Conservation (phyloP, 1,284 basidiomycete genomes). For the Meira nashicola region DNA sequence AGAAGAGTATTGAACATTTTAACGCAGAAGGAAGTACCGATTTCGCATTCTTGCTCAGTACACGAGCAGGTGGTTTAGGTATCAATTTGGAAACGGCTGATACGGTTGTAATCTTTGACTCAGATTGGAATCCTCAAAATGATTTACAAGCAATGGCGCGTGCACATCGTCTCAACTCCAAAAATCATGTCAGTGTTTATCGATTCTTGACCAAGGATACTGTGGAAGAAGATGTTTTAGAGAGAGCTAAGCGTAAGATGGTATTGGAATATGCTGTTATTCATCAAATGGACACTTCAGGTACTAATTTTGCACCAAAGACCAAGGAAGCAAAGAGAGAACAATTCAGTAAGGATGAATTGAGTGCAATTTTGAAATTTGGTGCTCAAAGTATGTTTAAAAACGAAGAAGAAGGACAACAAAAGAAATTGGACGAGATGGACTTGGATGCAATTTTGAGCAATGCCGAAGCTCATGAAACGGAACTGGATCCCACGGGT, state of each 20-base stretch:
- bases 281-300: slow-evolving; percentile 99
- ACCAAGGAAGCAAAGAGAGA: slow-evolving; percentile 57
- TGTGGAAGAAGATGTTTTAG: slow-evolving; percentile 96
- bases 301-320: slow-evolving; percentile 75
- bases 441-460: slow-evolving; percentile 97
- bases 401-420: slow-evolving; percentile 78
- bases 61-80: slow-evolving; percentile 51
- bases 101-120: slow-evolving; percentile 97
- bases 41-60: slow-evolving; percentile 51
- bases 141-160: slow-evolving; percentile 99
- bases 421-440: slow-evolving; percentile 96
- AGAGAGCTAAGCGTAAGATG: slow-evolving; percentile 99
- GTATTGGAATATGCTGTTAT: slow-evolving; percentile 99
- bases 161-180: slow-evolving; percentile 61
- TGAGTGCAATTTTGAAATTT: slow-evolving; percentile 97
- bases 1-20: slow-evolving; percentile 75
- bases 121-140: slow-evolving; percentile 87
- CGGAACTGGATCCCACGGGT: slow-evolving; percentile 62
- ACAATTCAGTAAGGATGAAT: slow-evolving; percentile 92
- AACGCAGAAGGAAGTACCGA: slow-evolving; percentile 71
- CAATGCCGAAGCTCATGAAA: slow-evolving; percentile 95
- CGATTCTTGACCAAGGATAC: slow-evolving; percentile 96
- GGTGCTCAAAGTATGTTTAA: slow-evolving; percentile 99
- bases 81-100: slow-evolving; percentile 71
- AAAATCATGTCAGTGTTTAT: slow-evolving; percentile 96